Percentiles rank a stretch among this genome's conserved stretches.
Evolutionary conservation across 306 rosid genomes (phyloP).

Genomic region (Argentina anserina): DNA sequence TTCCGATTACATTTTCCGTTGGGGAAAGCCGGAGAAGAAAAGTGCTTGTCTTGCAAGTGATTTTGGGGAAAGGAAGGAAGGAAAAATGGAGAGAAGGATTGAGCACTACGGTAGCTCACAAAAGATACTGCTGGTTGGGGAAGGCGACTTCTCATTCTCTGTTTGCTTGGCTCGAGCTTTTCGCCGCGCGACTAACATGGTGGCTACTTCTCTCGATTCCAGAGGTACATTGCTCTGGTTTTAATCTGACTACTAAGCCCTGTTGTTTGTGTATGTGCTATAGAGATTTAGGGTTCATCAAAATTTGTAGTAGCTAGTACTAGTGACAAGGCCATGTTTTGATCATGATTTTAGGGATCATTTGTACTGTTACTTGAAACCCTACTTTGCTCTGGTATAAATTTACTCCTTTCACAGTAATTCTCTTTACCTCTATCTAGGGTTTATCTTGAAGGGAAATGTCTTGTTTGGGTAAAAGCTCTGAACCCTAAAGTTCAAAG

Average conservation of each 20-base stretch:
- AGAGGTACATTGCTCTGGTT: slow-evolving; percentile 9
- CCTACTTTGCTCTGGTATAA: neutral
- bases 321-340: neutral
- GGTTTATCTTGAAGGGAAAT: neutral
- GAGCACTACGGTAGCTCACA: slow-evolving; percentile 22
- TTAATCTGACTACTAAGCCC: neutral
- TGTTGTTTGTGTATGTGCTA: neutral
- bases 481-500: neutral
- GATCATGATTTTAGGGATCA: neutral
- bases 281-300: neutral
- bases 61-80: neutral
- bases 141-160: slow-evolving; percentile 36
- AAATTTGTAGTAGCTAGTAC: too few relatives aligned
- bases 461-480: neutral
- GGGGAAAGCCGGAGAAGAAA: neutral
- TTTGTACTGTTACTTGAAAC: neutral
- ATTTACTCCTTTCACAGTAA: neutral
- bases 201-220: slow-evolving; percentile 28
- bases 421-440: neutral
- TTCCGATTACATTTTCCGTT: too few relatives aligned
- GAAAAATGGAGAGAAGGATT: slow-evolving; percentile 15
- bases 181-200: slow-evolving; percentile 22
- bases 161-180: slow-evolving; percentile 30
- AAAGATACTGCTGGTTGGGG: slow-evolving; percentile 27
- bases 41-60: neutral